Base-by-base conservation (phyloP, 1,284 basidiomycete species). In the Tilletia walkeri region DNA sequence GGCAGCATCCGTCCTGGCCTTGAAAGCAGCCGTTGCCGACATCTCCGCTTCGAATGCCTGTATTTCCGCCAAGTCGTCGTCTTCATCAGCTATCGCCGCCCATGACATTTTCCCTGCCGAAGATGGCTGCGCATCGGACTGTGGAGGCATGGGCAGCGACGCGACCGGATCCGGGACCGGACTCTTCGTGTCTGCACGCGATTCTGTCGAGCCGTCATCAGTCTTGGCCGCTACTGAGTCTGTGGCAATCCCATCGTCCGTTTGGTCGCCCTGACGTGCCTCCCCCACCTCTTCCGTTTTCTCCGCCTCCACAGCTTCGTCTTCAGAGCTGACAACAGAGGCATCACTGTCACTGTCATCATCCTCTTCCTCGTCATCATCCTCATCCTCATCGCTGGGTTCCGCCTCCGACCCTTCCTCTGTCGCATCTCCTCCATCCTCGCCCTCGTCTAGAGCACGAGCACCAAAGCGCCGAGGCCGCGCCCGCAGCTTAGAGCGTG, bases 401-500 rank as follows among this genome's bases (percentile, higher is more conserved):
- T 24, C 36, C 36, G 34, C 12, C 9, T 10, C 36, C 30, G 34
- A 63, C 38, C 36, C 59, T 20, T 14, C 59, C 18, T 63, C 59
- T 10, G 9, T 45, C 14, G 9, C 41, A 45, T 45, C 41, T 7
- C 41, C 41, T 45, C 41, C 41, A 45, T 45, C 41, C 41, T 45
- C 41, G 41, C 41, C 41, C 14, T 45, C 41, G 14, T 45, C 41
- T 14, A 45, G 6, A 14, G 41, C 41, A 14, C 41, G 41, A 45
- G 41, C 41, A 45, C 41, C 41, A 45, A 45, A 45, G 1, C 41
- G 41, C 41, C 41, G 41, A 45, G 41, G 41, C 9, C 59, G 59
- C 36, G 59, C 59, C 12, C 59, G 59, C 36, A 63, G 59, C 59
- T 63, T 63, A 14, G 59, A 63, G 2, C 38, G 59, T 34, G 59